Evolutionary conservation across 257 asterid genomes (phyloP).

Genomic region (Gardenia jasminoides): DNA sequence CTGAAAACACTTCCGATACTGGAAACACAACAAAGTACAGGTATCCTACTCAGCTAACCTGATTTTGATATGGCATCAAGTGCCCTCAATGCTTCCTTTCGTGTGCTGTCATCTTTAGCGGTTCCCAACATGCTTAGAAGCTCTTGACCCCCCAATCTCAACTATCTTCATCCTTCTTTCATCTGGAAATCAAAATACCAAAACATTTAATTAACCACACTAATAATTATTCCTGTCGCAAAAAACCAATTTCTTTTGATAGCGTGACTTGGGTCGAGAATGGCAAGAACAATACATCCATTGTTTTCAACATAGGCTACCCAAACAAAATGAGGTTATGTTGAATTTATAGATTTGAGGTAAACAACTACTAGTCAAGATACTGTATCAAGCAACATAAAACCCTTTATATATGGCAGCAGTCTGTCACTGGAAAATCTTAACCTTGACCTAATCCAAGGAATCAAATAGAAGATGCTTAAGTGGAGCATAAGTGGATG

Average conservation of each 20-base stretch:
- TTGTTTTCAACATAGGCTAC: not conserved
- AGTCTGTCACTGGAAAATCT: not conserved
- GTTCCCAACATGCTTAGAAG: conserved; percentile 71
- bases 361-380: not conserved
- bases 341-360: not conserved
- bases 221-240: not conserved
- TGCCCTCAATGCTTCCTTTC: conserved; percentile 84
- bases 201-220: not conserved
- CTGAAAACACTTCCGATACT: not conserved
- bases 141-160: conserved; percentile 77
- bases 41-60: conserved; percentile 42
- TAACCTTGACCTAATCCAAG: not conserved
- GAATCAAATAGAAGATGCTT: not conserved
- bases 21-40: conserved; percentile 4
- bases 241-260: not conserved
- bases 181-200: conserved; percentile 39
- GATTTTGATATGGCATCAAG: conserved; percentile 84
- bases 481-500: not conserved
- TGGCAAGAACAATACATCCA: not conserved
- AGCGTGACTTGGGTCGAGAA: not conserved
- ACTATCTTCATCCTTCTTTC: conserved; percentile 84
- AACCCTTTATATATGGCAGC: not conserved
- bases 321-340: not conserved
- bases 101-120: conserved; percentile 86
- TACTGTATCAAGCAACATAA: not conserved